Conservation (phyloP, 2,329 filamentous ascomycete species). For the Massarina eburnea region DNA sequence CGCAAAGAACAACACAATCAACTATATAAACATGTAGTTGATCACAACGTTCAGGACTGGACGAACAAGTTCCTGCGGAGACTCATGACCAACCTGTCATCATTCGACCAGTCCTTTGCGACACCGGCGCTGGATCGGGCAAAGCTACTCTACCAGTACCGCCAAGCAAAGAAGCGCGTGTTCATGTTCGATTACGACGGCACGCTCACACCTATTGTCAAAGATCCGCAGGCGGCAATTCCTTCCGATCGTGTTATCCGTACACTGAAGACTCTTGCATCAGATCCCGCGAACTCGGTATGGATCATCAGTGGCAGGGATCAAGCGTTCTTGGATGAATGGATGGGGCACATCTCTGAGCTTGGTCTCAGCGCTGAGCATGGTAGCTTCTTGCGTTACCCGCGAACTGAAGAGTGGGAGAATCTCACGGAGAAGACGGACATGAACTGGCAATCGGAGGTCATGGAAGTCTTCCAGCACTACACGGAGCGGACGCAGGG, state of each 20-base stretch:
- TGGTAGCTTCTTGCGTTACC: constrained; percentile 89
- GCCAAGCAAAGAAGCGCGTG: constrained; percentile 72
- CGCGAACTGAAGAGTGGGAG: constrained; percentile 76
- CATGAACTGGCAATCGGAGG: constrained; percentile 90
- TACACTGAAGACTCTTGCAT: constrained; percentile 75
- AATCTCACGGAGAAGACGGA: constrained; percentile 84
- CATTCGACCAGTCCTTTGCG: constrained; percentile 70
- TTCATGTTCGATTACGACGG: constrained; percentile 99
- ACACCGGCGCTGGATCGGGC: constrained; percentile 82
- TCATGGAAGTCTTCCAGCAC: constrained; percentile 80
- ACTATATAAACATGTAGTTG: constrained; percentile 81
- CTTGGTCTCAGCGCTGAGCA: constrained; percentile 97
- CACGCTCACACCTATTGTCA: constrained; percentile 90
- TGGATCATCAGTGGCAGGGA: constrained; percentile 98
- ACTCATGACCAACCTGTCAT: constrained; percentile 76
- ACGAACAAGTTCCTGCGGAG: constrained; percentile 76
- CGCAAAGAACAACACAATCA: constrained; percentile 70
- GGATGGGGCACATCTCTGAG: constrained; percentile 86
- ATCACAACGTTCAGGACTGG: constrained; percentile 85
- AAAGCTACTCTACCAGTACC: constrained; percentile 72
- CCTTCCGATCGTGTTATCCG: constrained; percentile 81
- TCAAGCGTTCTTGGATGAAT: constrained; percentile 85
- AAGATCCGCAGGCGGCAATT: constrained; percentile 84
- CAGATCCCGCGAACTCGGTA: constrained; percentile 81
- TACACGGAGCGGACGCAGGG: constrained; percentile 86